These are phyloP conservation scores for Magnolia officinalis DNA, from an alignment of 164 flowering plant species.

Conservation along the genomic window DNA sequence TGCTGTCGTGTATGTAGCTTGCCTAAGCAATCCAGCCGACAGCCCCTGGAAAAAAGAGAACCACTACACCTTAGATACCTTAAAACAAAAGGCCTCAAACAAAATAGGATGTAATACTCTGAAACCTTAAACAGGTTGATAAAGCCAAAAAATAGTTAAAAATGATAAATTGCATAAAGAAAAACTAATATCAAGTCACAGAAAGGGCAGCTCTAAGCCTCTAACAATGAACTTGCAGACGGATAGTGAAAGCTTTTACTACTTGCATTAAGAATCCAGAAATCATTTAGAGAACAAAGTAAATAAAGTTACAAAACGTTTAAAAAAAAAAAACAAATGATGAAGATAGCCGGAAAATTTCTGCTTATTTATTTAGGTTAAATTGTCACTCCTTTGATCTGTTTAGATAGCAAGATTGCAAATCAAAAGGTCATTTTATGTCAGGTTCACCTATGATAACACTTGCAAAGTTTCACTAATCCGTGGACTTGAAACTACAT, in stretches of 20 bases:
- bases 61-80: neutral
- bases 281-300: neutral
- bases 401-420: no score
- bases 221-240: neutral
- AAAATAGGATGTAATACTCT: no score
- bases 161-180: neutral
- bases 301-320: neutral
- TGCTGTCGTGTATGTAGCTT: conserved; percentile 97
- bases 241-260: neutral
- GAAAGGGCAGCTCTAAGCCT: neutral
- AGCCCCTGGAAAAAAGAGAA: conserved; percentile 43
- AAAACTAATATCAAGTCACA: neutral
- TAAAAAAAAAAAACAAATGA: neutral
- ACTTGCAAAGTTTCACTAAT: no score
- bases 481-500: no score
- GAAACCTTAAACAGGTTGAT: neutral
- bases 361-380: no score
- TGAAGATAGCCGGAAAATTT: neutral
- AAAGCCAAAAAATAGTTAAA: neutral
- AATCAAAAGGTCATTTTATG: no score
- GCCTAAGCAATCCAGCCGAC: conserved; percentile 87
- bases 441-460: no score
- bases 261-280: neutral
- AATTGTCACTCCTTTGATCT: no score
- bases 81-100: neutral